phyloP scores from a whole-genome alignment of 2,329 filamentous ascomycete species.

The Calcarisporium arbuscula region DNA sequence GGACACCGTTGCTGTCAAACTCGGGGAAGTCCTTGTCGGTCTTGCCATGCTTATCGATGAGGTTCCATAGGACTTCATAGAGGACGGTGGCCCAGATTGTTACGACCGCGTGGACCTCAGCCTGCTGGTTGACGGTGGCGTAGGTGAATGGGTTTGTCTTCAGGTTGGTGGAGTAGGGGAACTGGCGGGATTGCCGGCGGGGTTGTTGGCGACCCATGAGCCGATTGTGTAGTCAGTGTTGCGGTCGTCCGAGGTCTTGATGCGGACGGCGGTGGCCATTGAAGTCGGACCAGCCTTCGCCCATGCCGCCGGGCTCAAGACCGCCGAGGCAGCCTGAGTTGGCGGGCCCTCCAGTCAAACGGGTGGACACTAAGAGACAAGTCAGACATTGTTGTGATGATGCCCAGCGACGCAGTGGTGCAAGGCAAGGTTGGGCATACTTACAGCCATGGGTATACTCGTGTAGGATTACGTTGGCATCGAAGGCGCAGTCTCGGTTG shows the following conservation, averaged over 20 bases:
- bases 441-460: slow-evolving; percentile 47
- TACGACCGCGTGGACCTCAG: slow-evolving; percentile 40
- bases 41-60: slow-evolving; percentile 50
- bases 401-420: too few relatives aligned
- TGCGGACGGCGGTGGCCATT: slow-evolving; percentile 43
- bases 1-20: slow-evolving; percentile 36
- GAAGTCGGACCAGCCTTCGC: slow-evolving; percentile 53
- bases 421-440: slow-evolving; percentile 13
- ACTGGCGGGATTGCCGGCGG: slow-evolving; percentile 40
- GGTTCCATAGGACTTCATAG: slow-evolving; percentile 52
- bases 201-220: slow-evolving; percentile 39
- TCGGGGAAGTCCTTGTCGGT: slow-evolving; percentile 34
- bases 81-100: slow-evolving; percentile 46
- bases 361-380: slow-evolving; percentile 41
- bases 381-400: slow-evolving; percentile 8
- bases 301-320: slow-evolving; percentile 49
- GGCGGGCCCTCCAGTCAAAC: slow-evolving; percentile 51
- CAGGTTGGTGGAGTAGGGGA: slow-evolving; percentile 44
- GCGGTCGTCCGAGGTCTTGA: slow-evolving; percentile 40
- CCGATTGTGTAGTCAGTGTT: slow-evolving; percentile 41
- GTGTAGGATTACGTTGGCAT: slow-evolving; percentile 54
- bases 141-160: slow-evolving; percentile 46
- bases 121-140: slow-evolving; percentile 29
- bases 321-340: slow-evolving; percentile 42
- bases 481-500: slow-evolving; percentile 49